A percentile compares a stretch with the other conserved stretches of the same genome.
Evolutionary conservation across 371 early-diverging fungal genomes (phyloP).

Genomic region (Mucor irregularis): DNA sequence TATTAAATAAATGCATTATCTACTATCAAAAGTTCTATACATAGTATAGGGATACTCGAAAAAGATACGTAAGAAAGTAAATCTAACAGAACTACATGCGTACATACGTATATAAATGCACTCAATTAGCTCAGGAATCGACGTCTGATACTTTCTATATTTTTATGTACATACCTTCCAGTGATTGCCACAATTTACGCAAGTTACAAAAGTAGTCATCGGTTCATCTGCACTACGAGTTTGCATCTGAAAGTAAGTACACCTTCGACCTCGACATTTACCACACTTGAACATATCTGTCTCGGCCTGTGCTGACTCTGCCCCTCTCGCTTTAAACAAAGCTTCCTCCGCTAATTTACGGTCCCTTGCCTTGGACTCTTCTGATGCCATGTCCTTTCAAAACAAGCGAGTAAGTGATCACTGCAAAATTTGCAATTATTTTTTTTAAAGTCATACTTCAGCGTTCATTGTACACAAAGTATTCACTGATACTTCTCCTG

Average conservation of each 20-base stretch:
- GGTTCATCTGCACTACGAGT: constrained; percentile 97
- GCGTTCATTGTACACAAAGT: constrained; percentile 78
- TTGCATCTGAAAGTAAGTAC: constrained; percentile 93
- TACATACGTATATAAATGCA: too few relatives aligned
- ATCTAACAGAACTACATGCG: too few relatives aligned
- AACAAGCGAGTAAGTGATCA: too few relatives aligned
- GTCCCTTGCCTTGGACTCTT: constrained; percentile 73
- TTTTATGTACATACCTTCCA: constrained; percentile 66
- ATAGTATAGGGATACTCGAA: too few relatives aligned
- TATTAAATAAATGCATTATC: too few relatives aligned
- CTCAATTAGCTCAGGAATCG: too few relatives aligned
- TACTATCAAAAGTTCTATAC: too few relatives aligned
- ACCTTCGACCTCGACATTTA: constrained; percentile 86
- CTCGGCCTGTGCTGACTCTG: constrained; percentile 75
- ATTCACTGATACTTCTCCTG: constrained; percentile 61
- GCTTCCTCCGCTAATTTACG: constrained; percentile 70
- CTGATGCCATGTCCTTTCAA: constrained; percentile 74
- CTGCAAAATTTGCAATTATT: too few relatives aligned
- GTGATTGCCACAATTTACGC: constrained; percentile 76
- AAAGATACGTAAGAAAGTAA: too few relatives aligned
- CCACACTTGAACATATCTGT: constrained; percentile 96
- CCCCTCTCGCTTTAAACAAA: constrained; percentile 80
- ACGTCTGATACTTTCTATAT: too few relatives aligned
- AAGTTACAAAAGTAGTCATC: constrained; percentile 94
- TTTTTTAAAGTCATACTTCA: too few relatives aligned